phyloP scores from a whole-genome alignment of 2,329 filamentous ascomycete genomes.

The Venturia aucupariae region DNA sequence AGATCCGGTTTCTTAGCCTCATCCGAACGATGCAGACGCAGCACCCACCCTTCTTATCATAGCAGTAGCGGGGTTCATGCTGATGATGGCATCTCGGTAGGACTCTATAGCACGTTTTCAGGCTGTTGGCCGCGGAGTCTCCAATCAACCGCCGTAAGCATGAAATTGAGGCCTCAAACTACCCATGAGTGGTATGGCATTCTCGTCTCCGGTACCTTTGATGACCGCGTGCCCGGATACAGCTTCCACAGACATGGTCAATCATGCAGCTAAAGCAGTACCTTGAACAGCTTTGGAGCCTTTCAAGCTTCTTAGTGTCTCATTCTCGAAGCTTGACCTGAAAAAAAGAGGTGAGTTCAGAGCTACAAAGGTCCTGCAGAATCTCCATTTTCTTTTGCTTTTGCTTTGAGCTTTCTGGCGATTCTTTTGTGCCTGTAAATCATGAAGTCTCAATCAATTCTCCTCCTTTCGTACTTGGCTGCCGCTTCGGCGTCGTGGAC shows the following conservation, averaged over 20 bases:
- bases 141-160: background rate
- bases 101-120: constrained; percentile 1
- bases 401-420: background rate
- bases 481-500: constrained; percentile 22
- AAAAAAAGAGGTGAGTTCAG: background rate
- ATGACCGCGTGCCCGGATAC: background rate
- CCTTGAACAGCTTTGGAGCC: background rate
- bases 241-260: constrained; percentile 1
- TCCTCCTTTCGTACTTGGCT: background rate
- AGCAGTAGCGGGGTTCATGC: background rate
- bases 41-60: constrained; percentile 1
- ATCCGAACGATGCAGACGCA: background rate
- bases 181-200: background rate
- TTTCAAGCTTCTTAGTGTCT: constrained; percentile 1
- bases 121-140: background rate
- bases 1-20: background rate
- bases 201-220: constrained; percentile 2
- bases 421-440: background rate
- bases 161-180: background rate
- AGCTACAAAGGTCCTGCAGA: background rate
- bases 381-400: background rate
- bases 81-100: background rate
- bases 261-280: background rate
- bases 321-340: background rate
- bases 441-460: constrained; percentile 1